These are phyloP conservation scores for Sapria himalayana DNA, from an alignment of 345 rosid genomes.

Conservation along the genomic window DNA sequence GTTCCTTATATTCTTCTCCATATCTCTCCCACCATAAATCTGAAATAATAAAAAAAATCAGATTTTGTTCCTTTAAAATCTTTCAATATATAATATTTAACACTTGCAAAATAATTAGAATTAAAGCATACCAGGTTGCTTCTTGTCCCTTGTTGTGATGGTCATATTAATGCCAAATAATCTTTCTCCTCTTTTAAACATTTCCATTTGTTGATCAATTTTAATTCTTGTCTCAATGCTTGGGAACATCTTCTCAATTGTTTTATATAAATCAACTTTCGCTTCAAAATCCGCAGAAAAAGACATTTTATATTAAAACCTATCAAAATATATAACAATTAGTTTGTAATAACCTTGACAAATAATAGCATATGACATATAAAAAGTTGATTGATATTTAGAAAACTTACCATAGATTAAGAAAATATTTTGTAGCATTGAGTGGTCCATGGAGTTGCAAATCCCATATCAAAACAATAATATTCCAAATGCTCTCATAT, in stretches of 20 bases:
- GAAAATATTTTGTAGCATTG: neutral
- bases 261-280: neutral
- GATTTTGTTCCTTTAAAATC: too few species aligned
- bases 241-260: too few species aligned
- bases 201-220: slow-evolving; percentile 1
- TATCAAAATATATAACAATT: neutral
- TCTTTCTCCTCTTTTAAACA: neutral
- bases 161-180: neutral
- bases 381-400: neutral
- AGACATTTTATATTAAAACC: neutral
- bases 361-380: too few species aligned
- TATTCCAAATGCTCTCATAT: neutral
- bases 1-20: too few species aligned
- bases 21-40: too few species aligned
- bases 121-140: neutral
- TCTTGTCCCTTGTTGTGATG: neutral
- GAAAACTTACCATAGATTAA: slow-evolving; percentile 1
- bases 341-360: too few species aligned
- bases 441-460: slow-evolving; percentile 1
- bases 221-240: too few species aligned
- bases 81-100: too few species aligned
- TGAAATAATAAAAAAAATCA: too few species aligned
- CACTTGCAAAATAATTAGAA: too few species aligned
- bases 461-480: neutral
- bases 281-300: neutral